Base-by-base conservation (phyloP, 352 stramenopile genomes). In the Phytopythium helicoides region DNA sequence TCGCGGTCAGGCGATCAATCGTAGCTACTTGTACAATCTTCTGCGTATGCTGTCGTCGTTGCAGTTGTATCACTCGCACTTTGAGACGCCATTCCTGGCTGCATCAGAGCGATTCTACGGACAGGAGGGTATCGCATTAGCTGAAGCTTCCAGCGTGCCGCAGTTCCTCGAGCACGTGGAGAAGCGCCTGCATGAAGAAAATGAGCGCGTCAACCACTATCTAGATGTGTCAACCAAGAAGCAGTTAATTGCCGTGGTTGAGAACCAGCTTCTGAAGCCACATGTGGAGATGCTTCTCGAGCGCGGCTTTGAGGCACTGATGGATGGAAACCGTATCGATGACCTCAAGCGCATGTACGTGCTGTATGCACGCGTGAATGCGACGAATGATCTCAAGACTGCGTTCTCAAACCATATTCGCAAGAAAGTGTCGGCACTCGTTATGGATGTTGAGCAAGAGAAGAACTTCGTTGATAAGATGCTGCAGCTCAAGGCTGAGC, bases 401-500 rank as follows among this genome's bases (percentile, higher is more conserved):
- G 74, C 78, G 12, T 92, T 89, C 22, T 71, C 68, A 21, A 75
- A 64, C 41, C 87, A 92, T 55, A 93, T 95, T 28, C 71, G 76
- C 46, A 89, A 88, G 51, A 83, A 84, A 53, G 81, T 91, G 19
- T 81, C 77, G 9, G 67, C 75, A 9, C 54, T 95, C 4, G 81
- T 95, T 10, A 83, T 86, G 69, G 76, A 91, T 54, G 66, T 85
- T 19, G 71, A 90, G 33, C 76, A 93, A 46, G 91, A 97, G 33
- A 95, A 95, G 61, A 72, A 77, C 21, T 83, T 97, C 62, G 86
- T 98, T n/a, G 81, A 93, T 8, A 92, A 92, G 44, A 52, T 98
- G 14, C 76, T 98, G 21, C 69, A 86, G 49, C 74, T 97, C 38
- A 93, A 96, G 64, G 54, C 72, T 0, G 73, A 94, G 33, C 62